phyloP scores from a whole-genome alignment of 2,329 filamentous ascomycete genomes.

The Aspergillus melleus region DNA sequence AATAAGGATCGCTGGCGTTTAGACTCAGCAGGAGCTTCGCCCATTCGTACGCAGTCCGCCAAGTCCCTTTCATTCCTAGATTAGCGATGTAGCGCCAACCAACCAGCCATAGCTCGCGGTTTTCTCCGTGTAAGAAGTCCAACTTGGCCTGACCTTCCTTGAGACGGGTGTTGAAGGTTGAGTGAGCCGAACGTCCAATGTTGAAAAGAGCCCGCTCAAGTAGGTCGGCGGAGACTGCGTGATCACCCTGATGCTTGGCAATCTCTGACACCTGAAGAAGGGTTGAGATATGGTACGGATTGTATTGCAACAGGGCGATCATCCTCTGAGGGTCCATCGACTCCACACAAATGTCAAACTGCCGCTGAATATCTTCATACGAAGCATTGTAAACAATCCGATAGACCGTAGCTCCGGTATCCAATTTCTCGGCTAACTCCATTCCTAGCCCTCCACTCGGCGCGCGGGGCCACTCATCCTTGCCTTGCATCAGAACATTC shows the following conservation, averaged over 20 bases:
- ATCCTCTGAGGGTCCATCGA: conserved; percentile 81
- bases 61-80: conserved; percentile 86
- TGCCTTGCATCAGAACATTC: conserved; percentile 83
- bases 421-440: conserved; percentile 61
- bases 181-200: conserved; percentile 85
- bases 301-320: conserved; percentile 69
- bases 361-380: conserved; percentile 72
- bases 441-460: conserved; percentile 82
- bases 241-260: conserved; percentile 86
- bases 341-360: conserved; percentile 79
- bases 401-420: conserved; percentile 68
- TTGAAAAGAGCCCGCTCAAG: conserved; percentile 89
- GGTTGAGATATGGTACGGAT: conserved; percentile 89
- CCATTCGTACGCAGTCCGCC: conserved; percentile 92
- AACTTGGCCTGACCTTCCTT: conserved; percentile 76
- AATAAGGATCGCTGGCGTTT: conserved; percentile 78
- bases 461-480: conserved; percentile 80
- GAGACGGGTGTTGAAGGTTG: conserved; percentile 74
- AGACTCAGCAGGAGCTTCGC: conserved; percentile 78
- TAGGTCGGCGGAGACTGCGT: conserved; percentile 80
- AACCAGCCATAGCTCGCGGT: conserved; percentile 88
- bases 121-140: conserved; percentile 79
- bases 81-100: conserved; percentile 86
- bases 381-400: conserved; percentile 70
- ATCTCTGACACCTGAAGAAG: conserved; percentile 93